A percentile compares a stretch with the other conserved stretches of the same genome.
Evolutionary conservation across 1,139 yeast species (phyloP).

Genomic region (Hansenula sp.): DNA sequence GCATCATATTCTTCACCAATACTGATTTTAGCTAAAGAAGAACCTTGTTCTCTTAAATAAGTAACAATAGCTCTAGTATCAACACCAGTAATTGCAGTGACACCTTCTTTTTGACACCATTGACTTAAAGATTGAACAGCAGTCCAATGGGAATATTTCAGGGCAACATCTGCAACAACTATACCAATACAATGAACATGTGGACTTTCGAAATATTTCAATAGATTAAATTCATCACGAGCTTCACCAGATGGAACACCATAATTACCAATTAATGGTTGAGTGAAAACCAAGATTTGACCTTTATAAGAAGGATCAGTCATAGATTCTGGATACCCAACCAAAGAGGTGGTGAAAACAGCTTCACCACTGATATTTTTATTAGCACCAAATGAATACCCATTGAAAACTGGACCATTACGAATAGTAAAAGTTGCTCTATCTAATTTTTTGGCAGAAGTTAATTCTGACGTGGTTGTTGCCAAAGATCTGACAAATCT

Average conservation of each 20-base stretch:
- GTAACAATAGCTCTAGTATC: constrained; percentile 94
- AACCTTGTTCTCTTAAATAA: constrained; percentile 91
- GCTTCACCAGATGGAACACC: constrained; percentile 89
- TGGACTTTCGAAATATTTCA: constrained; percentile 90
- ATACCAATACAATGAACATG: constrained; percentile 91
- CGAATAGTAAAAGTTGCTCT: constrained; percentile 89
- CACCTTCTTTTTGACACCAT: constrained; percentile 96
- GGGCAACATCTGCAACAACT: constrained; percentile 92
- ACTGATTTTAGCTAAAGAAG: constrained; percentile 84
- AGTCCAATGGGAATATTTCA: constrained; percentile 97
- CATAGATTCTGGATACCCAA: constrained; percentile 98
- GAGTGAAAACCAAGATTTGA: constrained; percentile 93
- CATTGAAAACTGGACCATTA: constrained; percentile 91
- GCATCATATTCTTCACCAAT: constrained; percentile 90
- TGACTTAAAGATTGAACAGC: constrained; percentile 93
- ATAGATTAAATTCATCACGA: constrained; percentile 77
- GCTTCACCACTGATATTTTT: constrained; percentile 93
- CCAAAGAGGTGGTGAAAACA: constrained; percentile 94
- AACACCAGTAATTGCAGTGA: constrained; percentile 95
- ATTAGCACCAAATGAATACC: constrained; percentile 93
- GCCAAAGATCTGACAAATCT: constrained; percentile 30
- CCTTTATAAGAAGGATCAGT: constrained; percentile 97
- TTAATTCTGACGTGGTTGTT: constrained; percentile 35
- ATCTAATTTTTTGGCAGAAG: constrained; percentile 36
- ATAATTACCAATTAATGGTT: constrained; percentile 94